Conservation (phyloP, 495 filamentous ascomycete genomes). For the Pseudomonodictys pantanalensis region DNA sequence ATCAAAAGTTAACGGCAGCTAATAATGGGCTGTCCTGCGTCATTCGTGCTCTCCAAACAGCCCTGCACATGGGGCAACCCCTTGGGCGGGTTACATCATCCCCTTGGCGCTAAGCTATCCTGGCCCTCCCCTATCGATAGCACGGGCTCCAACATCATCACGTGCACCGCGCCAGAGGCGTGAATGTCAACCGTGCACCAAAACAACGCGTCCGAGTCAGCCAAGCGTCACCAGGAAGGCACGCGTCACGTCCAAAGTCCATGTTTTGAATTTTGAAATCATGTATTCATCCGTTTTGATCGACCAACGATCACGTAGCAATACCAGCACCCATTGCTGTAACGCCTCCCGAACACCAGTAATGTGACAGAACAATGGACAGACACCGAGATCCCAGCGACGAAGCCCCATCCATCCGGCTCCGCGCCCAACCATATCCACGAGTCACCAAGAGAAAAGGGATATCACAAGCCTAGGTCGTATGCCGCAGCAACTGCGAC, state of each 20-base stretch:
- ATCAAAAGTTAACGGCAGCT: too few relatives aligned
- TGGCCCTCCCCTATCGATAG: background rate
- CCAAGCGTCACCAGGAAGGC: background rate
- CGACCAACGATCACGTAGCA: background rate
- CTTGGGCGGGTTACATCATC: background rate
- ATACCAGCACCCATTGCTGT: background rate
- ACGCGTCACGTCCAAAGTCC: background rate
- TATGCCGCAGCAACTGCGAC: background rate
- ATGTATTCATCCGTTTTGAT: background rate
- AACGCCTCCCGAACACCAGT: background rate
- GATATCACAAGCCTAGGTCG: constrained; percentile 29
- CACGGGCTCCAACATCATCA: background rate
- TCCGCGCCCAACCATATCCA: constrained; percentile 10
- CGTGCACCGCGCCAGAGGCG: background rate
- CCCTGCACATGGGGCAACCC: background rate
- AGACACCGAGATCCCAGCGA: background rate
- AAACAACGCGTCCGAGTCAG: background rate
- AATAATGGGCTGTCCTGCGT: too few relatives aligned
- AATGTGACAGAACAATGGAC: constrained; percentile 6
- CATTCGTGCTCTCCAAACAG: too few relatives aligned
- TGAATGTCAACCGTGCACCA: background rate
- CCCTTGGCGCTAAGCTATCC: background rate
- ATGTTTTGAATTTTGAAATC: background rate
- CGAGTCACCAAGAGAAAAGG: constrained; percentile 16
- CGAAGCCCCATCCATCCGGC: background rate